These are phyloP conservation scores for Choanephora cucurbitarum DNA, from an alignment of 371 early-diverging fungal genomes.

Conservation along the genomic window DNA sequence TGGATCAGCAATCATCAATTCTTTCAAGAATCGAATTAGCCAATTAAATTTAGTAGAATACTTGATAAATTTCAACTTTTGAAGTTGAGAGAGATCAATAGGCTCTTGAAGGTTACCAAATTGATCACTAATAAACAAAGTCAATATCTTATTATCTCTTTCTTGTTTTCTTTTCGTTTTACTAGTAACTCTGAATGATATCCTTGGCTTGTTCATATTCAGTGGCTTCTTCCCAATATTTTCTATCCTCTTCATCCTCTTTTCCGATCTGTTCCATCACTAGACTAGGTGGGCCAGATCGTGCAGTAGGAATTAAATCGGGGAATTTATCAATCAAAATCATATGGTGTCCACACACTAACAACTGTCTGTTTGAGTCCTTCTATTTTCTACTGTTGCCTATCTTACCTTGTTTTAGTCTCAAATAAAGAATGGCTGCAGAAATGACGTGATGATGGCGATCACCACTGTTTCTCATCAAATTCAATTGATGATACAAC, in stretches of 20 bases:
- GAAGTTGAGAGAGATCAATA: slow-evolving; percentile 34
- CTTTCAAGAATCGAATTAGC: slow-evolving; percentile 29
- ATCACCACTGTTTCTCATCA: slow-evolving; percentile 12
- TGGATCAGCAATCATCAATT: slow-evolving; percentile 9
- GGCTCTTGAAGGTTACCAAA: slow-evolving; percentile 23
- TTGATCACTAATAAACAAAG: slow-evolving; percentile 40
- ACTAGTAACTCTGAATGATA: slow-evolving; percentile 44
- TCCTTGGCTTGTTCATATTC: slow-evolving; percentile 33
- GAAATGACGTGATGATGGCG: slow-evolving; percentile 16
- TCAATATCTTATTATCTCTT: no score
- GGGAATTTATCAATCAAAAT: slow-evolving; percentile 42
- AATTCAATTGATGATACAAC: slow-evolving; percentile 29
- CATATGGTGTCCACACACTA: slow-evolving; percentile 41
- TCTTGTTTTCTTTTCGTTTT: no score
- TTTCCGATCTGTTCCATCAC: not conserved
- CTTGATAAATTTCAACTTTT: slow-evolving; percentile 27
- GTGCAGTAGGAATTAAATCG: slow-evolving; percentile 34
- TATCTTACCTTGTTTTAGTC: slow-evolving; percentile 39
- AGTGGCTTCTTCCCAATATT: slow-evolving; percentile 23
- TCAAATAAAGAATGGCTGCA: slow-evolving; percentile 35
- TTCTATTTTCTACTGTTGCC: no score
- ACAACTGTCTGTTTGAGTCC: no score
- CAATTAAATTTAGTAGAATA: slow-evolving; percentile 44
- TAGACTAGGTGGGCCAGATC: slow-evolving; percentile 8
- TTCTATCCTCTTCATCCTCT: slow-evolving; percentile 17